Evolutionary conservation across 192 early-diverging fungal genomes (phyloP).

Genomic region (Radiomyces spectabilis): DNA sequence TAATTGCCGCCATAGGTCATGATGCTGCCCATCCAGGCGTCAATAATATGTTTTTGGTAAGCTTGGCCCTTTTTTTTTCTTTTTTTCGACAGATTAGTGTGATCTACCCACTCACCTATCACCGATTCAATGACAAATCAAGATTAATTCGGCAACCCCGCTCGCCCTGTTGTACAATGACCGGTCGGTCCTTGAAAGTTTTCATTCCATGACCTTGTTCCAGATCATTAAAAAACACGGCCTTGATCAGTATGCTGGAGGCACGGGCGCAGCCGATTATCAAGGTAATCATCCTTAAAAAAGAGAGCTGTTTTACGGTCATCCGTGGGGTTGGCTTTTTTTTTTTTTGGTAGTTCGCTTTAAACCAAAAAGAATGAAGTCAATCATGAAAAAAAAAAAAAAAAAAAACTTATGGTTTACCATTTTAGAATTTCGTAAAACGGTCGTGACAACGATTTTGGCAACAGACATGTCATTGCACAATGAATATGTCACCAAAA

Average conservation of each 20-base stretch:
- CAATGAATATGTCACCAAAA: slow-evolving; percentile 70
- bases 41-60: slow-evolving; percentile 87
- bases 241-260: slow-evolving; percentile 31
- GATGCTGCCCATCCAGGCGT: slow-evolving; percentile 90
- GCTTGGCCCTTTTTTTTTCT: not conserved
- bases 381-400: not conserved
- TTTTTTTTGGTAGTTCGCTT: too few relatives aligned
- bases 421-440: slow-evolving; percentile 57
- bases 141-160: slow-evolving; percentile 68
- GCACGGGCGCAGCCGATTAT: slow-evolving; percentile 5
- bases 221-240: slow-evolving; percentile 54
- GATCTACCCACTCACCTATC: too few relatives aligned
- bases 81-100: too few relatives aligned
- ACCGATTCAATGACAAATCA: too few relatives aligned
- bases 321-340: too few relatives aligned
- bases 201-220: slow-evolving; percentile 77
- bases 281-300: slow-evolving; percentile 20
- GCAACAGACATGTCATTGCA: slow-evolving; percentile 81
- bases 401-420: not conserved
- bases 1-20: slow-evolving; percentile 74
- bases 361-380: too few relatives aligned
- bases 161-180: slow-evolving; percentile 91
- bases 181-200: slow-evolving; percentile 90
- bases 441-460: slow-evolving; percentile 67
- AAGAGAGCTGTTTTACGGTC: not conserved